These are phyloP conservation scores for Pyronema omphalodes DNA, from an alignment of 495 filamentous ascomycete genomes.

Conservation along the genomic window DNA sequence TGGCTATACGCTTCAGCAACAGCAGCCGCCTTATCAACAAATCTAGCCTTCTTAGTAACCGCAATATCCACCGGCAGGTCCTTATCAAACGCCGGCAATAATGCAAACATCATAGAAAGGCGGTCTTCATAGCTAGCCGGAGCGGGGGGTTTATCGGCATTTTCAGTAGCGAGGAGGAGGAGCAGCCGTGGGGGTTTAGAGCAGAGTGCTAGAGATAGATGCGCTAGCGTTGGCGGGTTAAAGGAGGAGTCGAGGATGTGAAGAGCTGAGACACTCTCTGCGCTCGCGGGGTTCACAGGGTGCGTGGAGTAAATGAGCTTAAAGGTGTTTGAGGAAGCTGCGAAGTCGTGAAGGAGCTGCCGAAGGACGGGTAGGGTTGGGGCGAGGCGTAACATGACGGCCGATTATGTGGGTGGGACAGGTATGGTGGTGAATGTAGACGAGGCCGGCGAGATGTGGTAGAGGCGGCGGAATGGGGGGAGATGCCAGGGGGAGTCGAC, in stretches of 20 bases:
- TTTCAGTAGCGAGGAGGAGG: constrained; percentile 70
- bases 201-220: constrained; percentile 53
- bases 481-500: too few relatives aligned
- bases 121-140: constrained; percentile 68
- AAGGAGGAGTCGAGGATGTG: constrained; percentile 89
- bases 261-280: constrained; percentile 31
- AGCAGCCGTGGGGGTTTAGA: constrained; percentile 36
- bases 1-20: constrained; percentile 33
- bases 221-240: constrained; percentile 79
- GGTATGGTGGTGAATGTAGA: too few relatives aligned
- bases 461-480: too few relatives aligned
- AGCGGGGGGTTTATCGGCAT: constrained; percentile 81
- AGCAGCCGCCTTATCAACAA: constrained; percentile 60
- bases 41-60: constrained; percentile 66
- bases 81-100: constrained; percentile 43
- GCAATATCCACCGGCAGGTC: constrained; percentile 47
- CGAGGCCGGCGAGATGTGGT: too few relatives aligned
- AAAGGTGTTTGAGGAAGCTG: constrained; percentile 3
- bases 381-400: too few relatives aligned
- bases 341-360: constrained; percentile 7
- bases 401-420: too few relatives aligned
- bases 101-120: constrained; percentile 68
- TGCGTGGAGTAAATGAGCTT: constrained; percentile 3
- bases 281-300: background rate
- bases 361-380: constrained; percentile 4